A percentile compares a stretch with the other conserved stretches of the same genome.
Evolutionary conservation across 2,329 filamentous ascomycete genomes (phyloP).

Genomic region (Emmonsiellopsis sp.): DNA sequence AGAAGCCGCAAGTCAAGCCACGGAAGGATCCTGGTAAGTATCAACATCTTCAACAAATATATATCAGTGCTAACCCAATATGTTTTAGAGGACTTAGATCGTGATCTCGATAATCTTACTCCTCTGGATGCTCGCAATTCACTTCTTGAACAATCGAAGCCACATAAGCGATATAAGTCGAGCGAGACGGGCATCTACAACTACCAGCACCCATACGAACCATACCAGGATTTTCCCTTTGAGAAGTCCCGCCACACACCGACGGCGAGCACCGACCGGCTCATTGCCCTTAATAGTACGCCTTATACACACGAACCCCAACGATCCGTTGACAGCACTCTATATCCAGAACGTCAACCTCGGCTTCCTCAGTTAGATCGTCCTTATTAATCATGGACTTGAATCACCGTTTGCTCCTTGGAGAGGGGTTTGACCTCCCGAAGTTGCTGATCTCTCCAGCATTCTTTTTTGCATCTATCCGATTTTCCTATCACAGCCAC

Average conservation of each 20-base stretch:
- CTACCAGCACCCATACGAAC: slow-evolving; percentile 30
- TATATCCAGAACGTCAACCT: slow-evolving; percentile 16
- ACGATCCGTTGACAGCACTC: too few species aligned
- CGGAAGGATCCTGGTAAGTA: slow-evolving; percentile 81
- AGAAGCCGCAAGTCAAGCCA: slow-evolving; percentile 82
- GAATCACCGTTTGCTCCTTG: too few species aligned
- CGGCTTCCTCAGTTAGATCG: background rate
- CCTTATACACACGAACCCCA: too few species aligned
- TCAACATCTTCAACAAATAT: background rate
- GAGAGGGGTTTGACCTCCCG: too few species aligned
- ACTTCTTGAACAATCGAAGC: slow-evolving; percentile 59
- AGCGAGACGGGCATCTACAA: slow-evolving; percentile 34
- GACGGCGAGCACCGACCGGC: slow-evolving; percentile 25
- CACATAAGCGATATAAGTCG: slow-evolving; percentile 20
- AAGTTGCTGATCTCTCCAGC: too few species aligned
- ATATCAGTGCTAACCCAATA: slow-evolving; percentile 10
- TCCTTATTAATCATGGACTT: background rate
- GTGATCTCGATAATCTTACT: slow-evolving; percentile 73
- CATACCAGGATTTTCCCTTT: slow-evolving; percentile 26
- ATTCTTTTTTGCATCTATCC: too few species aligned
- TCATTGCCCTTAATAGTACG: slow-evolving; percentile 7
- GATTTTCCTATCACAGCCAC: too few species aligned
- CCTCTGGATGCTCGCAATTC: slow-evolving; percentile 81
- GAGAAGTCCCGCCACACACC: slow-evolving; percentile 16
- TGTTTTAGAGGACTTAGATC: slow-evolving; percentile 59